These are phyloP conservation scores for Penicillium freii DNA, from an alignment of 2,329 filamentous ascomycete genomes.

Conservation along the genomic window DNA sequence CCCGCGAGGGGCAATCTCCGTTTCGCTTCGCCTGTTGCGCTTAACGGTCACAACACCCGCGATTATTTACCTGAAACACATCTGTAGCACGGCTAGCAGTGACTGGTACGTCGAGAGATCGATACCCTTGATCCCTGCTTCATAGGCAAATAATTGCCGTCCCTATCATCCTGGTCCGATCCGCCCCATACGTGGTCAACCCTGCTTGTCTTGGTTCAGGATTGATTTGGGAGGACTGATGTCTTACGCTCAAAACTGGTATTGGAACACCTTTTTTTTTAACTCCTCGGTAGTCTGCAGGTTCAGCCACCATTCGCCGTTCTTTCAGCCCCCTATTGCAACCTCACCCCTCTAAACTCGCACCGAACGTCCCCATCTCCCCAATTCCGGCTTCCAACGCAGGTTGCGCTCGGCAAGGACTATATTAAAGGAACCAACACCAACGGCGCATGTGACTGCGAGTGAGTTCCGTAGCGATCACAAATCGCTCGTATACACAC, in stretches of 20 bases:
- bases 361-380: slow-evolving; percentile 8
- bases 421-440: background rate
- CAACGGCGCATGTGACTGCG: background rate
- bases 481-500: background rate
- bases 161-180: background rate
- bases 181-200: background rate
- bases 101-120: slow-evolving; percentile 12
- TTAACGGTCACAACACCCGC: slow-evolving; percentile 23
- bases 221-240: slow-evolving; percentile 3
- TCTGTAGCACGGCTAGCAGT: slow-evolving; percentile 9
- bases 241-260: slow-evolving; percentile 19
- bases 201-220: slow-evolving; percentile 2
- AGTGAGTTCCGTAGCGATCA: background rate
- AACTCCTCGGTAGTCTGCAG: slow-evolving; percentile 17
- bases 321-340: slow-evolving; percentile 24
- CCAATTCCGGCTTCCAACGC: background rate
- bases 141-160: slow-evolving; percentile 3
- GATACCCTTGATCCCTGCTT: background rate
- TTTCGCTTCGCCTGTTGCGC: slow-evolving; percentile 18
- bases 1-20: slow-evolving; percentile 25
- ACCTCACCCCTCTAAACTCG: slow-evolving; percentile 19
- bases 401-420: background rate
- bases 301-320: slow-evolving; percentile 18
- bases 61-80: slow-evolving; percentile 22
- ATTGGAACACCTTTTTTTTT: slow-evolving; percentile 15